These are phyloP conservation scores for Solanum sitiens DNA, from an alignment of 257 asterid species.

Conservation along the genomic window DNA sequence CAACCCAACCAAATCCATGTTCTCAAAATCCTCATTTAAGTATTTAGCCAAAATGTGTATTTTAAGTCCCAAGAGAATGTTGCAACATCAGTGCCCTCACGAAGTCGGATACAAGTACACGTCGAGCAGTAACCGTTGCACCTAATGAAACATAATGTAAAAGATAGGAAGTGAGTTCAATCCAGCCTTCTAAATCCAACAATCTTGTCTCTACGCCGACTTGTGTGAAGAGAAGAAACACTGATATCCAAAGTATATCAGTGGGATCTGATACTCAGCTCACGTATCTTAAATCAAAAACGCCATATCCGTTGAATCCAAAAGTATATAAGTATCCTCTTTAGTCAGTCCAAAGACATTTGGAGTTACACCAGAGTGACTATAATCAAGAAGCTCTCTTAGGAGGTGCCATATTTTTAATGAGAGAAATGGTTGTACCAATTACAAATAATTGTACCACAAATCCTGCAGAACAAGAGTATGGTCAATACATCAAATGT, in stretches of 20 bases:
- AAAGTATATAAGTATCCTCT: neutral
- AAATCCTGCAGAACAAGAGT: conserved; percentile 29
- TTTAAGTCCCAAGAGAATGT: neutral
- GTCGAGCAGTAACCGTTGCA: neutral
- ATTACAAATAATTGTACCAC: conserved; percentile 29
- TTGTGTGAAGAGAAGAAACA: neutral
- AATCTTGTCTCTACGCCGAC: neutral
- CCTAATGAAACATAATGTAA: neutral
- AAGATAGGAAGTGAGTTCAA: neutral
- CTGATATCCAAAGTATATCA: neutral
- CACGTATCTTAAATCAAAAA: neutral
- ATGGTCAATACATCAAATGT: neutral
- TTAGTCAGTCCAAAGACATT: neutral
- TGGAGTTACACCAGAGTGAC: neutral
- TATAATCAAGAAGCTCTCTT: conserved; percentile 49
- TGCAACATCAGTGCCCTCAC: neutral
- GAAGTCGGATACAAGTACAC: neutral
- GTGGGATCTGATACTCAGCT: neutral
- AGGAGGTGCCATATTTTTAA: conserved; percentile 81
- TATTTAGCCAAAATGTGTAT: neutral
- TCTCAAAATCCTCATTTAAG: neutral
- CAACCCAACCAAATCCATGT: neutral
- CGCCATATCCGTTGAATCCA: neutral
- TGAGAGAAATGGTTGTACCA: conserved; percentile 35
- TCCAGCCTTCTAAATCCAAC: neutral